A percentile compares a stretch with the other conserved stretches of the same genome.
Evolutionary conservation across 306 rosid genomes (phyloP).

Genomic region (Dicorynia guianensis): DNA sequence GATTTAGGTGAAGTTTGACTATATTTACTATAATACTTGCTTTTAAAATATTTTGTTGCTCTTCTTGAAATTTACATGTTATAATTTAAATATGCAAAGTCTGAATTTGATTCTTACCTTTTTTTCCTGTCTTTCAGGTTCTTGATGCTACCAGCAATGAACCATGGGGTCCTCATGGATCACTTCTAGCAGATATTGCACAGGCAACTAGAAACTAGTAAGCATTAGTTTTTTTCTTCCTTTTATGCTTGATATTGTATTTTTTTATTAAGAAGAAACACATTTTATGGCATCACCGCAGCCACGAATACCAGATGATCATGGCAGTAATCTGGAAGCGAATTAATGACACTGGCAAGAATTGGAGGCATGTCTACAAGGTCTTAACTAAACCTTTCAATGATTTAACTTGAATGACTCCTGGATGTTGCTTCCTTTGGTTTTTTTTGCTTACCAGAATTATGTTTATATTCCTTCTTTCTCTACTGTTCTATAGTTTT

Average conservation of each 20-base stretch:
- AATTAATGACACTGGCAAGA: slow-evolving; percentile 95
- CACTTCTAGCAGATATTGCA: slow-evolving; percentile 96
- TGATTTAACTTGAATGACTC: slow-evolving; percentile 31
- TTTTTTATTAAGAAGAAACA: slow-evolving; percentile 32
- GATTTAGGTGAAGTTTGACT: slow-evolving; percentile 16
- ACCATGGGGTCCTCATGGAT: slow-evolving; percentile 99
- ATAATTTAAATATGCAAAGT: slow-evolving; percentile 18
- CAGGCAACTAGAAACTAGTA: slow-evolving; percentile 92
- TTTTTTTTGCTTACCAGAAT: too few species aligned
- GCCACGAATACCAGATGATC: slow-evolving; percentile 96
- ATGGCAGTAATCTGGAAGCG: slow-evolving; percentile 97
- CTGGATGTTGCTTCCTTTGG: too few species aligned
- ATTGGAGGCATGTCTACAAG: slow-evolving; percentile 99
- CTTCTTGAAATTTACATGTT: slow-evolving; percentile 2
- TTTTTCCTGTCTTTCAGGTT: slow-evolving; percentile 58
- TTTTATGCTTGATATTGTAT: slow-evolving; percentile 37
- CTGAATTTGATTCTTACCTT: slow-evolving; percentile 12
- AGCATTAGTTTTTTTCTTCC: slow-evolving; percentile 38
- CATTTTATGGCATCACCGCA: slow-evolving; percentile 55
- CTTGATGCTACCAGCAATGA: slow-evolving; percentile 99
- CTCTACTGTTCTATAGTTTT: neutral
- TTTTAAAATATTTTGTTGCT: neutral
- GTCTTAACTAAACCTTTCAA: slow-evolving; percentile 45
- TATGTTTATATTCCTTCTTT: neutral
- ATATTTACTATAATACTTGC: neutral